Base-by-base conservation (phyloP, 2,329 filamentous ascomycete genomes). In the Colletotrichum lupini region DNA sequence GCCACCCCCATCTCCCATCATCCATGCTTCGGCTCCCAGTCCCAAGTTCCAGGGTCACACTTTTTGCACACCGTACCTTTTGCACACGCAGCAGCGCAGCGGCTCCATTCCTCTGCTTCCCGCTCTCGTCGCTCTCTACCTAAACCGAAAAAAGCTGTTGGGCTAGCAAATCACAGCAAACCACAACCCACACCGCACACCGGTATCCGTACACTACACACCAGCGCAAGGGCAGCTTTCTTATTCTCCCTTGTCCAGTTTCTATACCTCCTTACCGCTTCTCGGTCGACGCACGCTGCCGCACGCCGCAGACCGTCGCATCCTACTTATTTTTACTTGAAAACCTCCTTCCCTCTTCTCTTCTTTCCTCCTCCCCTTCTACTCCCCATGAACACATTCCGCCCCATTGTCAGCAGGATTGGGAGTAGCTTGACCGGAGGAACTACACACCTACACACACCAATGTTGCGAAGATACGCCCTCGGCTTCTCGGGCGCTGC, bases 401-500 rank as follows among this genome's bases (percentile, higher is more conserved):
- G 74, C 68, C 74, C 55, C 57, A 56, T 63, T 58, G 60, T 46
- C 57, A 67, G 71, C 60, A 73, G 71, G 61, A 73, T 73, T 52
- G 71, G 71, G 67, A 73, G 64, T 57, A 72, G 73, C 69, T 67
- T 68, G 57, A 65, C 64, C 66, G 65, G 63, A 62, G 62, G 64
- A 67, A 60, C 19, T 59, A 56, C 53, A 35, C 55, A 68, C 73
- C 37, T 55, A 67, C 69, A 56, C 32, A 64, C 65, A 68, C 70
- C 74, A 75, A 86, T 86, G 84, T 83, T 85, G 78, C 84, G 84
- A 81, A 82, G 85, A 78, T 86, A 86, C 84, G 84, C 84, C 77
- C 84, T 86, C 85, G 89, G 91, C 80, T 90, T 85, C 82, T 86
- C 83, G 80, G 86, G 82, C 82, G 84, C 75, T 75, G 81, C 81